These are phyloP conservation scores for Chrysanthemum lavandulifolium DNA, from an alignment of 129 eudicot genomes.

Conservation along the genomic window DNA sequence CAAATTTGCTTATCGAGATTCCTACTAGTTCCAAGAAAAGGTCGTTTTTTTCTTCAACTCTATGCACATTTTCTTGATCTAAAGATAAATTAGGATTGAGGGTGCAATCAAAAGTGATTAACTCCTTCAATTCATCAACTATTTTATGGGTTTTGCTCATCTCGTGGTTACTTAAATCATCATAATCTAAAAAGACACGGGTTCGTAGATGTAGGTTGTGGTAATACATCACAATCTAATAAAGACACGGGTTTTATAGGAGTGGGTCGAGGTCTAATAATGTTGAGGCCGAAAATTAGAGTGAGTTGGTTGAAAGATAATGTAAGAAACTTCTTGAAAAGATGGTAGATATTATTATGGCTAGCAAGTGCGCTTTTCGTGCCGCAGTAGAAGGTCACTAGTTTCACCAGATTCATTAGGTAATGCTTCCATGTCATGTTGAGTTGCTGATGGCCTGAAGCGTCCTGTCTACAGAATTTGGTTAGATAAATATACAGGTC, in stretches of 20 bases:
- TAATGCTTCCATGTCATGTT: constrained; percentile 75
- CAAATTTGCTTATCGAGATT: constrained; percentile 44
- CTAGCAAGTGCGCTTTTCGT: constrained; percentile 84
- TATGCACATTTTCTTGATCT: constrained; percentile 22
- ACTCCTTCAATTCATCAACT: constrained; percentile 46
- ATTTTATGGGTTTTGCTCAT: constrained; percentile 31
- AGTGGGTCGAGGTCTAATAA: constrained; percentile 23
- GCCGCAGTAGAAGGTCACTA: constrained; percentile 65
- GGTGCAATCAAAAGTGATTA: constrained; percentile 43
- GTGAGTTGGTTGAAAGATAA: constrained; percentile 47
- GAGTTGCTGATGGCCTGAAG: constrained; percentile 33
- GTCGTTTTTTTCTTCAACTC: constrained; percentile 25
- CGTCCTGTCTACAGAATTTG: constrained; percentile 79
- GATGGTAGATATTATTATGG: constrained; percentile 27
- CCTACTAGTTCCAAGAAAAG: constrained; percentile 10
- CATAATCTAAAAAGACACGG: constrained; percentile 50
- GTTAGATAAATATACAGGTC: constrained; percentile 29
- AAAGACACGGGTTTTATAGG: constrained; percentile 46
- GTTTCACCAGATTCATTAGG: constrained; percentile 82
- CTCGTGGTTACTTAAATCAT: constrained; percentile 22
- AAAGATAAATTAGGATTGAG: constrained; percentile 17
- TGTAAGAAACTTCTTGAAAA: constrained; percentile 30
- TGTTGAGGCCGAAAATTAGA: constrained; percentile 50
- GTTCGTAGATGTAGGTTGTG: constrained; percentile 18
- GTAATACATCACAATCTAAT: constrained; percentile 47